Evolutionary conservation across 768 basidiomycete genomes (phyloP), one percentile per base, ranked within the genome.

Genomic region (Auriscalpium vulgare): DNA sequence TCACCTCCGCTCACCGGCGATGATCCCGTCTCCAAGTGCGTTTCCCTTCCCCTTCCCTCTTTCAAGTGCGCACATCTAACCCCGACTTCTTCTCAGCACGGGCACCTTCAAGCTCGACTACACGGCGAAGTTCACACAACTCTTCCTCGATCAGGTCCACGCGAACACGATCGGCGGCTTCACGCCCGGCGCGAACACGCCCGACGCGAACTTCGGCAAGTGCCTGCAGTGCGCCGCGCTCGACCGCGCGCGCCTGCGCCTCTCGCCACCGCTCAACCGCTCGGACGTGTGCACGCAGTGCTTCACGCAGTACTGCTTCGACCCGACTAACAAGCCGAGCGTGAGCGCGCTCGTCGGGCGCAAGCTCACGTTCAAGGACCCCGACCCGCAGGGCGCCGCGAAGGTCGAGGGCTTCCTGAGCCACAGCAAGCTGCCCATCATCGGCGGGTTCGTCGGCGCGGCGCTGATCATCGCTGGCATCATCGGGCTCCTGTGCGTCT

Each of bases 181-280:
- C 68, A 67, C 72, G 14, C 80, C 83, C 29, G 78, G 85, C 50
- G 71, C 79, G 43, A 84, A 79, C 57, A 69, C 66, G 8, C 73
- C 82, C 34, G 88, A 84, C 55, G 64, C 71, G 3, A 63, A 78
- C 50, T 86, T 78, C 74, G 77, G 84, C 2, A 75, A 73, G 40
- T 92, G 90, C 62, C 72, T 93, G n/a, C 81, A 81, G 65, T 85
- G 91, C 66, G 90, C 79, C 57, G 78, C 75, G 61, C 81, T 71
- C 76, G 85, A 72, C 34, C 62, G 68, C 6, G 54, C 63, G 47
- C 55, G 71, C 46, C 57, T 55, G 14, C 46, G 54, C 10, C 1
- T 50, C n/a, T 55, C 52, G 10, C 60, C 63, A 14, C 17, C 49
- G 9, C 8, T 60, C n/a, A 50, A 59, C n/a, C 67, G 63, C 19